Conservation (phyloP, 2,329 filamentous ascomycete species). For the Colletotrichum liriopes region DNA sequence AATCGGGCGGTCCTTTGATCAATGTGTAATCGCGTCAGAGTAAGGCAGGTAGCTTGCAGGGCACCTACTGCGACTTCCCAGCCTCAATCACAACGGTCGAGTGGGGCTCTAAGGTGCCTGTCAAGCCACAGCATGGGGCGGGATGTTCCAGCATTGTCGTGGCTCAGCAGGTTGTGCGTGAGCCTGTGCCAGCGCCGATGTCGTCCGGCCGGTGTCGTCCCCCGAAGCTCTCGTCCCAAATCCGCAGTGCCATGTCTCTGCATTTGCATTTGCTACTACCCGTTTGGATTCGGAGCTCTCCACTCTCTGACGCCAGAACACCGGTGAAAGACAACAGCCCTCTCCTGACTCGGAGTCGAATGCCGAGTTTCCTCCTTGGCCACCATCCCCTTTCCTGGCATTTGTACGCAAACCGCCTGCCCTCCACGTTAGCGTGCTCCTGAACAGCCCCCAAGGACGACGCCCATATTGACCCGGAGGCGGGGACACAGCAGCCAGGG, state of each 20-base stretch:
- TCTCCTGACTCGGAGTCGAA: slow-evolving; percentile 29
- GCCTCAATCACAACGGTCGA: slow-evolving; percentile 27
- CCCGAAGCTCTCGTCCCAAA: slow-evolving; percentile 25
- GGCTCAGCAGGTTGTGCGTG: slow-evolving; percentile 11
- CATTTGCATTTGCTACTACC: not conserved
- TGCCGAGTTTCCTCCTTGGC: slow-evolving; percentile 38
- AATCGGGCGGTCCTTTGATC: not conserved
- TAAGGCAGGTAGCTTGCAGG: slow-evolving; percentile 5
- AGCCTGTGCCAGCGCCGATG: slow-evolving; percentile 32
- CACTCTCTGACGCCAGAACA: slow-evolving; percentile 33
- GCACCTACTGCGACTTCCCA: slow-evolving; percentile 21
- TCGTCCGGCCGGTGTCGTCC: slow-evolving; percentile 37
- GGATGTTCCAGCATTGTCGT: not conserved
- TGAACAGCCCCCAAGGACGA: not conserved
- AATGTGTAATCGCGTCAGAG: not conserved
- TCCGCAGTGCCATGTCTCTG: not conserved
- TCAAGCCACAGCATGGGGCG: slow-evolving; percentile 24
- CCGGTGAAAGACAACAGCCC: slow-evolving; percentile 12
- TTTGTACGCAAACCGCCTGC: slow-evolving; percentile 1
- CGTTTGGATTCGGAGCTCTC: slow-evolving; percentile 21
- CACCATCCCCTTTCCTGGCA: not conserved
- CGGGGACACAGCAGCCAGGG: slow-evolving; percentile 5
- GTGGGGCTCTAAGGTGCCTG: not conserved
- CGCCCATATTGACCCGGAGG: slow-evolving; percentile 6
- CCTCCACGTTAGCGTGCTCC: slow-evolving; percentile 6